Base-by-base conservation (phyloP, 805 yeast genomes). In the Lipomyces japonicus region DNA sequence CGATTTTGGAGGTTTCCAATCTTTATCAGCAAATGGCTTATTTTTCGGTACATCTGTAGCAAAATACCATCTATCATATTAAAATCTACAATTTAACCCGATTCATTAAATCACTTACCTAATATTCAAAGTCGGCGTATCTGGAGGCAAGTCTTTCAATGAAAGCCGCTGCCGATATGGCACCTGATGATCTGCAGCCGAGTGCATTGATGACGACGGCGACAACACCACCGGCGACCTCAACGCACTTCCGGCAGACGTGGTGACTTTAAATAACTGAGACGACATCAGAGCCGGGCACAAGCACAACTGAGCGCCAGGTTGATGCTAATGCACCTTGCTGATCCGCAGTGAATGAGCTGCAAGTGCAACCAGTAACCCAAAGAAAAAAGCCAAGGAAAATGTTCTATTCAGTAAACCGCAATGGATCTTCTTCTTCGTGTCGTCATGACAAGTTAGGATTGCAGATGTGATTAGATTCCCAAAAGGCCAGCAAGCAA, bases 1-100 rank as follows among this genome's bases (percentile, higher is more conserved):
- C 42, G 45, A 50, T 36, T 72, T 70, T 0, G 67, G 65, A 35
- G 80, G 79, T 30, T 61, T 67, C 63, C 84, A 86, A 18, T 74
- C 64, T 55, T 67, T 81, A 77, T 21, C 58, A 14, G 39, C 44
- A 39, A 49, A 53, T 1, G 58, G 58, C 46, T 51, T 53, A 4
- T 46, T 6, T 16, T 40, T 50, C 9, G 58, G 58, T 3, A 53
- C 45, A 38, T 53, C 58, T 19, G 58, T 53, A 4, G 58, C 58
- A 44, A 53, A 53, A 31, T 47, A 51, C 58, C 58, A 53, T 28
- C 57, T 53, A 30, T 10, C 5, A 43, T 28, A 14, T 6, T 10
- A 9, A 6, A 41, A 24, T 16, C 5, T 42, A n/a, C 36, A 31
- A 24, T 14, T 10, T n/a, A 5, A 9, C 4, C 44, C 19, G 18